These are phyloP conservation scores for Eimeria falciformis DNA, from an alignment of 169 alveolate genomes.

Conservation along the genomic window DNA sequence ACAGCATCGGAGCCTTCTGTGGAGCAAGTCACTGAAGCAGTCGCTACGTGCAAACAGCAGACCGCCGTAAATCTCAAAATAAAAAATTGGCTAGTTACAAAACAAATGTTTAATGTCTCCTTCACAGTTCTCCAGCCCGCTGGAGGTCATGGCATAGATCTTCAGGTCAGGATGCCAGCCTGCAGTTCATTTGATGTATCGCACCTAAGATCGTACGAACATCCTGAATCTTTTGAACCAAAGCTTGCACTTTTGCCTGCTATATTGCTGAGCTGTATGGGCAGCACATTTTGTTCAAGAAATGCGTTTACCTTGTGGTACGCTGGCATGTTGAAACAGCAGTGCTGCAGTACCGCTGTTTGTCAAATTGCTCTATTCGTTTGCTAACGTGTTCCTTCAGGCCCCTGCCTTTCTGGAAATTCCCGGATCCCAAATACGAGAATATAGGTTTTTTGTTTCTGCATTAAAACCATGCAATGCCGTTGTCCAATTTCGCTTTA, in stretches of 20 bases:
- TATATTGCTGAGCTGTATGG: no score
- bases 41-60: conserved; percentile 63
- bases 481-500: conserved; percentile 51
- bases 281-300: no score
- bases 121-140: conserved; percentile 65
- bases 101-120: conserved; percentile 56
- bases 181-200: no score
- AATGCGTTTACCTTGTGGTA: no score
- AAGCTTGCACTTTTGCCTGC: background rate
- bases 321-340: no score
- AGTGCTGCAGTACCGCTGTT: no score
- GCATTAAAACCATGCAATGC: conserved; percentile 64
- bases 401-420: conserved; percentile 72
- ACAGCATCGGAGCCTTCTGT: conserved; percentile 68
- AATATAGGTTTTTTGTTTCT: conserved; percentile 67
- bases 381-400: conserved; percentile 53
- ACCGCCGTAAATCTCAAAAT: conserved; percentile 19
- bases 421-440: conserved; percentile 71
- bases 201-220: no score
- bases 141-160: conserved; percentile 44
- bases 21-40: conserved; percentile 71
- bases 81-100: conserved; percentile 69
- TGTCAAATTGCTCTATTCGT: no score
- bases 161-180: conserved; percentile 47
- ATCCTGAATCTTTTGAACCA: no score